Conservation (phyloP, 163 green algal genomes). For the Chlamydomonas reinhardtii region DNA sequence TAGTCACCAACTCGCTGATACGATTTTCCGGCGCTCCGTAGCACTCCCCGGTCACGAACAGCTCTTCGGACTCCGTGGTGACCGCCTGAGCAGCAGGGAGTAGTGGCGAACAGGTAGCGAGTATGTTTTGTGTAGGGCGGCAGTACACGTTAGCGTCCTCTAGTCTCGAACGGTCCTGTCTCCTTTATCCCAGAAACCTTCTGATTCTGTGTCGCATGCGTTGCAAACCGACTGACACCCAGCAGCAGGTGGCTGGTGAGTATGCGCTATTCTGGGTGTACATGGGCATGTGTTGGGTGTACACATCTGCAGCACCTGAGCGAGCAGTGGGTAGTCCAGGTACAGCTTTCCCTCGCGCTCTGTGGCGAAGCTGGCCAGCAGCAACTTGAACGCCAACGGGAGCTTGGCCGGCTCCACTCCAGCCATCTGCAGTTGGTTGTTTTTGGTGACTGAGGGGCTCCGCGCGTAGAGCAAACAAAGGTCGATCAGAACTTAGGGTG, state of each 20-base stretch:
- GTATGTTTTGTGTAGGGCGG: slow-evolving; percentile 8
- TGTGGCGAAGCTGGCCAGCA: slow-evolving; percentile 12
- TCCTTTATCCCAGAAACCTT: no score
- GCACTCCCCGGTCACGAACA: no score
- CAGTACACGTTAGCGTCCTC: slow-evolving; percentile 9
- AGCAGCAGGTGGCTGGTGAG: no score
- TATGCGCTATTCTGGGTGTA: no score
- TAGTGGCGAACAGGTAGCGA: background rate
- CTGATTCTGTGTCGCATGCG: background rate
- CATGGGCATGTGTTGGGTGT: background rate
- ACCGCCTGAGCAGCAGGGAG: background rate
- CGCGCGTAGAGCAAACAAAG: no score
- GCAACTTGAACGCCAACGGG: slow-evolving; percentile 18
- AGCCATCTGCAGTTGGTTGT: no score
- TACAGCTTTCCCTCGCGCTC: slow-evolving; percentile 16
- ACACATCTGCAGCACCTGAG: slow-evolving; percentile 25
- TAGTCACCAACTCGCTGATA: background rate
- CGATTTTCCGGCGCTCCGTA: background rate
- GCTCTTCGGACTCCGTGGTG: slow-evolving; percentile 20
- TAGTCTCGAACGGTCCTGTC: background rate
- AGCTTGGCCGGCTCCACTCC: slow-evolving; percentile 15
- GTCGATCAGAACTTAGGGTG: no score
- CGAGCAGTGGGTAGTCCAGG: slow-evolving; percentile 36
- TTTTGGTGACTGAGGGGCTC: no score
- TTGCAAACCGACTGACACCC: background rate